These are phyloP conservation scores for Paecilomyces niveus DNA, from an alignment of 2,329 filamentous ascomycete species.

Conservation along the genomic window DNA sequence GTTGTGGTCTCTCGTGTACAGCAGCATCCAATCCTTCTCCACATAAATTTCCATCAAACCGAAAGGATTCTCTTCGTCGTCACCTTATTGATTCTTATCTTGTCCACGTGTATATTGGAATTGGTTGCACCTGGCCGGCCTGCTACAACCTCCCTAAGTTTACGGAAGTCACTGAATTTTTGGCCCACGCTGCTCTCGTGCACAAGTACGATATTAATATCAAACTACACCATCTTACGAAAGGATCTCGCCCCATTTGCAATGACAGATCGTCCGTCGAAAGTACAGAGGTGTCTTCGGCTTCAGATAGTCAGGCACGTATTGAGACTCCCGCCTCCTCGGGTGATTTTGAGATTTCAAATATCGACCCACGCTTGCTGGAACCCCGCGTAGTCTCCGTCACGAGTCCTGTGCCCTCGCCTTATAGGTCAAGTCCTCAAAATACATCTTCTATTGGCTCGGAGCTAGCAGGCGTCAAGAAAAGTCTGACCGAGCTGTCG, in stretches of 20 bases:
- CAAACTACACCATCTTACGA: too few relatives aligned
- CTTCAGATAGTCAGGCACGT: conserved; percentile 4
- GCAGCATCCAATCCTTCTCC: conserved; percentile 16
- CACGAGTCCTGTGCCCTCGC: not conserved
- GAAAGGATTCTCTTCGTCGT: conserved; percentile 16
- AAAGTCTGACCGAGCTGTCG: too few relatives aligned
- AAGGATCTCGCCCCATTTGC: conserved; percentile 1
- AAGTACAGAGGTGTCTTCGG: conserved; percentile 6
- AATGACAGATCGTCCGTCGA: conserved; percentile 6
- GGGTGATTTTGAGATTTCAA: conserved; percentile 8
- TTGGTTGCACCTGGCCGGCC: too few relatives aligned
- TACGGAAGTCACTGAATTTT: too few relatives aligned
- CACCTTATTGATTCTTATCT: conserved; percentile 18
- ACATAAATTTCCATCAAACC: conserved; percentile 15
- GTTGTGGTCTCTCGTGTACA: conserved; percentile 14
- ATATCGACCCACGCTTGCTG: conserved; percentile 12
- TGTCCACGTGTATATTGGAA: conserved; percentile 6
- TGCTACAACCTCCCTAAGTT: too few relatives aligned
- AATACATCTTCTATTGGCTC: too few relatives aligned
- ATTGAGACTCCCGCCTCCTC: conserved; percentile 12
- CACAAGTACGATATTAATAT: too few relatives aligned
- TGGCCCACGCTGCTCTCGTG: too few relatives aligned
- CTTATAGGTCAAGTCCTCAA: too few relatives aligned
- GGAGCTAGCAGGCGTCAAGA: too few relatives aligned
- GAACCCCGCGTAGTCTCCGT: not conserved